Evolutionary conservation across 2,329 filamentous ascomycete species (phyloP), one percentile per base, ranked within the genome.

Genomic region (Talaromyces sp.): DNA sequence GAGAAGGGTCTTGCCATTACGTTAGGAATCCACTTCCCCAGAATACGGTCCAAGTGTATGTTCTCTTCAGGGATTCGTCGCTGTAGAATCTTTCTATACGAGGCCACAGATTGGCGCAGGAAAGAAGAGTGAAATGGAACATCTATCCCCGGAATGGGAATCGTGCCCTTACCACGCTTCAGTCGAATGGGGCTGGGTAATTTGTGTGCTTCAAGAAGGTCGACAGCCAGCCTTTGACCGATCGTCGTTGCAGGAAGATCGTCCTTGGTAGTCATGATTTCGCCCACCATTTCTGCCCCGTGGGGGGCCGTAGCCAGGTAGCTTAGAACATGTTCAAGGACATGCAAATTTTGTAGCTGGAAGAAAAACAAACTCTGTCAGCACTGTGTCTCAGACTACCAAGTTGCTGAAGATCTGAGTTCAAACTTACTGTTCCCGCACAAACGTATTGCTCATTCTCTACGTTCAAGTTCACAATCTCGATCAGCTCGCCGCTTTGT

Each of bases 41-140:
- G 86, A 74, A 99, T 83, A 85, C 98, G 98, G 77, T 91, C 90
- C 7, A 95, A 95, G 78, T 99, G 94, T 78, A 99, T 97, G 62
- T 91, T 95, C 27, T 93, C 97, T 87, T 96, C 96, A 85, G 97
- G 92, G 83, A 99, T 98, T 87, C 98, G 98, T 90, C 98, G 98
- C 73, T 98, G 89, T 76, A 99, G 81, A 87, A 99, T 98, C 54
- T 89, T 93, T 70, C 95, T 88, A 92, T 99, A 99, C 57, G 95
- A 95, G 86, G 98, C 98, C 79, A 99, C 95, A 73, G 95, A 95
- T 45, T 92, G 96, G 63, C 95, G 91, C 80, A 99, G 83, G 85
- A 99, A 98, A 22, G 95, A 99, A 72, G 90, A 95, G 86, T 99
- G 95, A 91, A 99, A 99, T 49, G 95, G 95, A 75, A 98, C 95